Evolutionary conservation across 805 yeast genomes (phyloP), one percentile per base, ranked within the genome.

Genomic region (Vanderwaltozyma tropicalis): DNA sequence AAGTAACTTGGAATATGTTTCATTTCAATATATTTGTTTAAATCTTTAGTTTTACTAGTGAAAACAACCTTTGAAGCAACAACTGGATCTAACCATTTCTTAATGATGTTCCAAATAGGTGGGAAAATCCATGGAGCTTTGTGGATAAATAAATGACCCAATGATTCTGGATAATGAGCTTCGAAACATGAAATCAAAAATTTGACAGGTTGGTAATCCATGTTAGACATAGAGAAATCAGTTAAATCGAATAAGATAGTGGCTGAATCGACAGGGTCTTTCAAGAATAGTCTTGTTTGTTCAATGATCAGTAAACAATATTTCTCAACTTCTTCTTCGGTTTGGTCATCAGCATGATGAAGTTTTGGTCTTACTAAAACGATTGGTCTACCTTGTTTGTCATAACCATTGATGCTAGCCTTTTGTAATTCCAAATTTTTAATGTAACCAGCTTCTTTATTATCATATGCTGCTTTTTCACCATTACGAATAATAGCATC

Each of bases 41-140:
- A 62, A 39, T 92, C 96, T 40, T 76, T 72, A 19, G 66, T 57
- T 46, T 67, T 68, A 53, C 82, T 80, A 18, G 95, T 83, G 63
- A 89, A 92, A 31, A 75, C 73, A 50, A 92, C 85, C 62, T 89
- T 89, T 19, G 89, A 71, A 0, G 96, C 95, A 39, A 89, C 96
- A 18, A 85, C 96, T 3, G 97, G 97, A 57, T 92, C 97, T 40
- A 89, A 68, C 97, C 96, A 89, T 50, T 80, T 78, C 60, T 85
- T 86, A 50, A 92, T 77, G 48, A 89, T 75, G 48, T 79, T 81
- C 97, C 98, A 92, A 42, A 89, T 84, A 18, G 96, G 89, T 36
- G 83, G 76, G 65, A 92, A 92, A 38, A 92, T 76, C 97, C 96
- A 87, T 20, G 98, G 98, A 0, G 98, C 96, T 50, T 83, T 82